phyloP scores from a whole-genome alignment of 225 moss, liverwort and hornwort genomes.

The Sphagnum contortum region DNA sequence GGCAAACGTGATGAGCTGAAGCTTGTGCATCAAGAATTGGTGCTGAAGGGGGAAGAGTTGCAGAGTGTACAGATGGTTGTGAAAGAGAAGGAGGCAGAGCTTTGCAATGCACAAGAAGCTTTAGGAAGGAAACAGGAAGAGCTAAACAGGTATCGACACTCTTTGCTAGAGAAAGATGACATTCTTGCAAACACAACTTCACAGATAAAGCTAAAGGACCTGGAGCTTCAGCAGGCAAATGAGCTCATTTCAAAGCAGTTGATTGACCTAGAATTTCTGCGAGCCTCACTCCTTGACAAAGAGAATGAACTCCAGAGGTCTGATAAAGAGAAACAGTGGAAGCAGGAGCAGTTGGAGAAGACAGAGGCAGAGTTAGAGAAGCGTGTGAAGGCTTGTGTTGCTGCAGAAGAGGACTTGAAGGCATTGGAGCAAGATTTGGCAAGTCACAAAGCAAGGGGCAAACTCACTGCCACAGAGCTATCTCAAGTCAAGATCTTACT shows the following conservation, averaged over 20 bases:
- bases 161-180: conserved; percentile 24
- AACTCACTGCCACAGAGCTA: conserved; percentile 14
- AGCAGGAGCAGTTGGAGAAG: conserved; percentile 24
- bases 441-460: conserved; percentile 9
- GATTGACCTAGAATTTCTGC: conserved; percentile 16
- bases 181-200: conserved; percentile 17
- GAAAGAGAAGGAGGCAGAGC: conserved; percentile 23
- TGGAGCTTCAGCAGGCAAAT: conserved; percentile 18
- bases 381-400: conserved; percentile 22
- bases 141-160: conserved; percentile 8
- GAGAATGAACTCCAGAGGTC: conserved; percentile 15
- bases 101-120: conserved; percentile 11
- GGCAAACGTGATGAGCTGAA: conserved; percentile 22
- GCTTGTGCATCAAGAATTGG: conserved; percentile 11
- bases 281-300: conserved; percentile 18
- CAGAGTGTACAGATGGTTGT: conserved; percentile 14
- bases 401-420: conserved; percentile 30
- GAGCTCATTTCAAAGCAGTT: conserved; percentile 19
- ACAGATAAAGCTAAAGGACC: conserved; percentile 19
- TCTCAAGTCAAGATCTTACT: conserved; percentile 21
- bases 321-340: conserved; percentile 15
- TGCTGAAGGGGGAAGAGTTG: conserved; percentile 14
- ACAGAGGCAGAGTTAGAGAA: conserved; percentile 21
- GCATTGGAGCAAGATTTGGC: conserved; percentile 22
- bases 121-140: conserved; percentile 20